Evolutionary conservation across 2,329 filamentous ascomycete species (phyloP).

Genomic region (Hypoxylon rubiginosum): DNA sequence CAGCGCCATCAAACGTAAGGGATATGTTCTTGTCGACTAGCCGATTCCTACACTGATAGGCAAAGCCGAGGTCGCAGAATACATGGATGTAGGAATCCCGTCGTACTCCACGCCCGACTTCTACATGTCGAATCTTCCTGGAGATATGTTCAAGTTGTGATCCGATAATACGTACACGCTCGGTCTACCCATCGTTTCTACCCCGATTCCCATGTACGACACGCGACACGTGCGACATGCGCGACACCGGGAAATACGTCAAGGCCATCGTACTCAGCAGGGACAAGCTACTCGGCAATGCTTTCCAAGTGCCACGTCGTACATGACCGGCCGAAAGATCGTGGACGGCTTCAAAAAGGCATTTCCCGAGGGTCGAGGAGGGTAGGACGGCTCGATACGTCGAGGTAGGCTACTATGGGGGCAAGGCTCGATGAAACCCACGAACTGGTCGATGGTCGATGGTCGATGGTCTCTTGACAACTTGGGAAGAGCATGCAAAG

Average conservation of each 20-base stretch:
- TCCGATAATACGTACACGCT: conserved; percentile 44
- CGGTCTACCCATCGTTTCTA: not conserved
- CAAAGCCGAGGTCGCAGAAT: not conserved
- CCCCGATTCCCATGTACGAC: not conserved
- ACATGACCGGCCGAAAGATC: not conserved
- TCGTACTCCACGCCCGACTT: conserved; percentile 64
- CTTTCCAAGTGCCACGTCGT: not conserved
- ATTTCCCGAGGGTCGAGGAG: not conserved
- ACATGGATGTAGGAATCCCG: conserved; percentile 54
- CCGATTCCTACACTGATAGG: not conserved
- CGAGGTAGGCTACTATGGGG: not conserved
- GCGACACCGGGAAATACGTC: not conserved
- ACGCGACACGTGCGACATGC: not conserved
- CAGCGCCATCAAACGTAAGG: not conserved
- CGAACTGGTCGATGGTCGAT: not conserved
- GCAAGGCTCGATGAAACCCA: not conserved
- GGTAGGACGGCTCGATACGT: not conserved
- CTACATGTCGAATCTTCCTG: conserved; percentile 66
- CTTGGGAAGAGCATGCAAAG: conserved; percentile 1
- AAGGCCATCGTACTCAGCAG: not conserved
- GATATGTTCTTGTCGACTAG: not conserved
- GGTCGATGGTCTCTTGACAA: not conserved
- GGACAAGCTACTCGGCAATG: not conserved
- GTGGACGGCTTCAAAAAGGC: not conserved
- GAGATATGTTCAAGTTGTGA: conserved; percentile 44